Evolutionary conservation across 345 rosid species (phyloP).

Genomic region (Aethionema arabicum): DNA sequence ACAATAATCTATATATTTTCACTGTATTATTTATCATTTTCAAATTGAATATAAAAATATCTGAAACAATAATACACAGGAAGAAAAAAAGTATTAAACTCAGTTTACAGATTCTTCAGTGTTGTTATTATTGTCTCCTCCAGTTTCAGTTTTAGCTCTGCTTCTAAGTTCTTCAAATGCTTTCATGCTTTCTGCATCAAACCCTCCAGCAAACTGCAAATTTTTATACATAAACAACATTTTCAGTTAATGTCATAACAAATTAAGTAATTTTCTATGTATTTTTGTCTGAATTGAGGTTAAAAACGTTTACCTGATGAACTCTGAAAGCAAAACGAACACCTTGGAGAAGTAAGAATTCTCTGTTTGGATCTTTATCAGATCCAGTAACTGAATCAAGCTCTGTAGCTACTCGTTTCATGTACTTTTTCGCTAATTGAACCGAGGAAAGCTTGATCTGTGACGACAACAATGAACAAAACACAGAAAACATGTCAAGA

Average conservation of each 20-base stretch:
- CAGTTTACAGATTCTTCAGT: conserved; percentile 30
- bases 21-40: conserved; percentile 33
- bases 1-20: conserved; percentile 13
- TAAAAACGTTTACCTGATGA: conserved; percentile 66
- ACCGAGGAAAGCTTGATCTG: conserved; percentile 98
- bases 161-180: conserved; percentile 89
- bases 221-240: conserved; percentile 8
- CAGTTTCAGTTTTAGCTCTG: conserved; percentile 55
- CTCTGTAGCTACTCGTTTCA: conserved; percentile 89
- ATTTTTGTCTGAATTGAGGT: background rate
- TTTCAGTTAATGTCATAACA: conserved; percentile 1
- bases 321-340: conserved; percentile 95
- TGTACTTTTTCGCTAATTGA: conserved; percentile 89
- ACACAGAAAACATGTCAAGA: conserved; percentile 18
- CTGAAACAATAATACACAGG: conserved; percentile 20
- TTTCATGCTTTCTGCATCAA: conserved; percentile 98
- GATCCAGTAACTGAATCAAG: conserved; percentile 73
- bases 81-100: conserved; percentile 23
- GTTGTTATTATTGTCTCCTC: conserved; percentile 36
- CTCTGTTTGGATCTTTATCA: conserved; percentile 92
- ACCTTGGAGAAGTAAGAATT: conserved; percentile 90
- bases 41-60: conserved; percentile 13
- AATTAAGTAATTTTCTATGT: conserved; percentile 1
- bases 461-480: conserved; percentile 3
- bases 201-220: conserved; percentile 93